Evolutionary conservation across 495 filamentous ascomycete species (phyloP).

Genomic region (Penicillium canescens): DNA sequence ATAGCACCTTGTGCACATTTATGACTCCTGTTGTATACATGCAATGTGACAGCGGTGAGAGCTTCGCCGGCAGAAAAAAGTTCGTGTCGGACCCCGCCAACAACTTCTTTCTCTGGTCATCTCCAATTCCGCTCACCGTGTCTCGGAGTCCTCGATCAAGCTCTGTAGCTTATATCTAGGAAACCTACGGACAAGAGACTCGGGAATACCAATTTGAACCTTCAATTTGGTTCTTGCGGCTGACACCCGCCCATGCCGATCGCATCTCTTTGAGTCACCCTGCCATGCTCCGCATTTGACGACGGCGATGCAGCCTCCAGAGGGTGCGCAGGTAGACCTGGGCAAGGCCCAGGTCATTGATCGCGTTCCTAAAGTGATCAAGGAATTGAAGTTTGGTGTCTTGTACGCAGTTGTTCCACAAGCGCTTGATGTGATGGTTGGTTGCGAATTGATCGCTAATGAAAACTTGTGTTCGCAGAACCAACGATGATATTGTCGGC

Average conservation of each 20-base stretch:
- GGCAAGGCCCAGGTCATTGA: constrained; percentile 90
- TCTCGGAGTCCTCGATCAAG: neutral
- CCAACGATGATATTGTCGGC: constrained; percentile 88
- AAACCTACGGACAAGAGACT: neutral
- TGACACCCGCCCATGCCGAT: constrained; percentile 22
- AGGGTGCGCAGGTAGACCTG: constrained; percentile 51
- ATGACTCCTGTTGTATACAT: neutral
- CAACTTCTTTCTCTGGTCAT: constrained; percentile 12
- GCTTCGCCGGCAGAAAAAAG: constrained; percentile 34
- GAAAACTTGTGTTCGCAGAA: constrained; percentile 47
- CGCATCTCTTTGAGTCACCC: constrained; percentile 31
- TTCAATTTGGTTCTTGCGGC: constrained; percentile 11
- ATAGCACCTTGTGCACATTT: neutral
- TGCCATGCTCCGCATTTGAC: constrained; percentile 46
- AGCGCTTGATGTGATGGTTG: constrained; percentile 7
- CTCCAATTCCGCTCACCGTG: constrained; percentile 1
- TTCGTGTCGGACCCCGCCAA: constrained; percentile 32
- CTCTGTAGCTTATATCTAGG: neutral
- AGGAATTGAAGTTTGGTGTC: constrained; percentile 90
- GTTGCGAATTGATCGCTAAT: constrained; percentile 24
- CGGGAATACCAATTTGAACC: neutral
- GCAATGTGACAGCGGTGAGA: constrained; percentile 10
- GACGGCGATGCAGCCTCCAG: constrained; percentile 48
- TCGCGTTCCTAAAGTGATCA: constrained; percentile 84
- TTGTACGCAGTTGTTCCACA: constrained; percentile 54